A percentile compares a stretch with the other conserved stretches of the same genome.
Conservation (phyloP, 169 alveolate species). For the Babesia ovis region DNA sequence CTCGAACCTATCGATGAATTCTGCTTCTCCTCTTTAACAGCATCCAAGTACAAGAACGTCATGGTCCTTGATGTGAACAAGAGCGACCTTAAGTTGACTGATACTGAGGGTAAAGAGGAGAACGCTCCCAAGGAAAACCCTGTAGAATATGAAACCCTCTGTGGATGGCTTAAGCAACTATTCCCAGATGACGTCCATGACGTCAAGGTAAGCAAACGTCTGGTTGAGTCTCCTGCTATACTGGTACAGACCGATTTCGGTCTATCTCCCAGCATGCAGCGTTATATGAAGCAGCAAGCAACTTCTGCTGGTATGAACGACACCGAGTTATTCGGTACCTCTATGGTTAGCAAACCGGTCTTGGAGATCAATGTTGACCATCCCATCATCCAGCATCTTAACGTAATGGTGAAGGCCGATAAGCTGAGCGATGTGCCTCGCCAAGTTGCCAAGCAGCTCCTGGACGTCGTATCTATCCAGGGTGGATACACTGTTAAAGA, state of each 20-base stretch:
- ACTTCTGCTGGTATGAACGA: constrained; percentile 91
- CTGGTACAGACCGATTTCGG: constrained; percentile 93
- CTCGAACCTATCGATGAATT: constrained; percentile 97
- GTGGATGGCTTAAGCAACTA: constrained; percentile 87
- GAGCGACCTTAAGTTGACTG: constrained; percentile 91
- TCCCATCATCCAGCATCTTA: constrained; percentile 88
- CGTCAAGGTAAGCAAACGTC: constrained; percentile 87
- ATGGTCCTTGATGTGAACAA: constrained; percentile 91
- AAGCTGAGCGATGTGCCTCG: constrained; percentile 66
- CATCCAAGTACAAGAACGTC: constrained; percentile 89
- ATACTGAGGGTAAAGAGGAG: constrained; percentile 30
- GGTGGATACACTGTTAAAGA: constrained; percentile 84
- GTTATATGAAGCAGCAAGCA: constrained; percentile 94
- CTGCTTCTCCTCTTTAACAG: constrained; percentile 87
- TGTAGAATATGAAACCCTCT: constrained; percentile 83
- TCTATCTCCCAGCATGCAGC: constrained; percentile 95
- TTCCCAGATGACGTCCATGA: constrained; percentile 86
- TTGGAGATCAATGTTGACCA: constrained; percentile 94
- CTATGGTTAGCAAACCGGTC: constrained; percentile 89
- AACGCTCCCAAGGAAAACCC: neutral
- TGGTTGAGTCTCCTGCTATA: constrained; percentile 90
- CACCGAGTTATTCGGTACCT: constrained; percentile 80
- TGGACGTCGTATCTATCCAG: constrained; percentile 79
- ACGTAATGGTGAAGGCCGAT: constrained; percentile 75
- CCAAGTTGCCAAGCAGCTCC: constrained; percentile 77